Conservation (phyloP, 2,329 filamentous ascomycete genomes). For the Cytospora schulzeri region DNA sequence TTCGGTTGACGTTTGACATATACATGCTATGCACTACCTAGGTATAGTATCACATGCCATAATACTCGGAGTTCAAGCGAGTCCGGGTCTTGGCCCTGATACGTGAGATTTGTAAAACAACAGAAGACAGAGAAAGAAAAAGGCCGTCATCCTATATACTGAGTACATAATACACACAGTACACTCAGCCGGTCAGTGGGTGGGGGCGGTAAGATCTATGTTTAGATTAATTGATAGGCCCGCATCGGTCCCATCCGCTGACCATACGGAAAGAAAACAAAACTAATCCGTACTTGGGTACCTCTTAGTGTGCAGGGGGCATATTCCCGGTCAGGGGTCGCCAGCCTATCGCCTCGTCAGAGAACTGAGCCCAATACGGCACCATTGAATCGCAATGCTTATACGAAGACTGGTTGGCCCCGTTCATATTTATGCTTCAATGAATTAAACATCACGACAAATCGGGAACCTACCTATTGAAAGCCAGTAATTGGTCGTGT, state of each 20-base stretch:
- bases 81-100: neutral
- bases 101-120: neutral
- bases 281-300: neutral
- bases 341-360: neutral
- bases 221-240: neutral
- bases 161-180: no score
- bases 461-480: neutral
- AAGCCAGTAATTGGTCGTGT: neutral
- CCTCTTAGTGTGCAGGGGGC: no score
- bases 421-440: neutral
- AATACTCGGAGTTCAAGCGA: neutral
- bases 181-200: neutral
- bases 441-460: neutral
- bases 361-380: neutral
- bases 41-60: neutral
- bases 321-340: neutral
- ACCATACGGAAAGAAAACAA: neutral
- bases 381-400: neutral
- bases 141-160: neutral
- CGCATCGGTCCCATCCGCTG: neutral
- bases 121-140: neutral
- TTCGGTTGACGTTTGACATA: neutral
- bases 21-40: no score
- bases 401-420: neutral
- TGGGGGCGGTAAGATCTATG: neutral